phyloP scores from a whole-genome alignment of 2,329 filamentous ascomycete genomes.

The Corynespora cassiicola region DNA sequence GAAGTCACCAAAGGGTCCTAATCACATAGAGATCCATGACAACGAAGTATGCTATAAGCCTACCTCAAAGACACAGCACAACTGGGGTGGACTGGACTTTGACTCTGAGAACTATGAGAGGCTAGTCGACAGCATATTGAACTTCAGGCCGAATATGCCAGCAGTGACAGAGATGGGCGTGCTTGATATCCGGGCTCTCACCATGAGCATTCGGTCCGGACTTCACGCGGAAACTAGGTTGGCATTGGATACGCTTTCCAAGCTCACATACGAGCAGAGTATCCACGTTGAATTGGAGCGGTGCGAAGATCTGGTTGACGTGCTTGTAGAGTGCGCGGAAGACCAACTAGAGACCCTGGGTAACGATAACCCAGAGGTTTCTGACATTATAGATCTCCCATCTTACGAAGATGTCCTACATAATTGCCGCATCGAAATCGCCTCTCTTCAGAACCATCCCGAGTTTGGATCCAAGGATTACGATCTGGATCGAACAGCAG shows the following conservation, averaged over 20 bases:
- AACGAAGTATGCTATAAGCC: constrained; percentile 37
- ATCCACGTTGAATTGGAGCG: constrained; percentile 41
- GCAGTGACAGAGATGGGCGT: constrained; percentile 78
- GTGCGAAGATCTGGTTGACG: constrained; percentile 83
- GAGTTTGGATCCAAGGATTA: constrained; percentile 79
- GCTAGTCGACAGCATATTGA: constrained; percentile 71
- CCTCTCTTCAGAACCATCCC: constrained; percentile 73
- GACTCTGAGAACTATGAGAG: constrained; percentile 69
- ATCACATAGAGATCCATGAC: constrained; percentile 30
- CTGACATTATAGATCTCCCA: constrained; percentile 81
- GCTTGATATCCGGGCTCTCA: constrained; percentile 89
- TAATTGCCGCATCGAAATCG: constrained; percentile 76
- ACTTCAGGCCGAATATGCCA: constrained; percentile 77
- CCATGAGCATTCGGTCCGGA: constrained; percentile 86
- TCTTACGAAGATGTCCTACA: constrained; percentile 89
- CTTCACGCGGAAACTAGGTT: constrained; percentile 89
- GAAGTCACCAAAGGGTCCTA: constrained; percentile 13
- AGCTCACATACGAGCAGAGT: constrained; percentile 63
- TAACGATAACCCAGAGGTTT: constrained; percentile 83
- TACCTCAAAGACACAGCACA: constrained; percentile 30
- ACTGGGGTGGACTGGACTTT: constrained; percentile 49
- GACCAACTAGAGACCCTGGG: constrained; percentile 85
- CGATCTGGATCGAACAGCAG: constrained; percentile 83
- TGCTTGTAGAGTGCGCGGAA: constrained; percentile 87
- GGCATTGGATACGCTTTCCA: constrained; percentile 82